Evolutionary conservation across 257 asterid genomes (phyloP).

Genomic region (Plectranthus barbatus): DNA sequence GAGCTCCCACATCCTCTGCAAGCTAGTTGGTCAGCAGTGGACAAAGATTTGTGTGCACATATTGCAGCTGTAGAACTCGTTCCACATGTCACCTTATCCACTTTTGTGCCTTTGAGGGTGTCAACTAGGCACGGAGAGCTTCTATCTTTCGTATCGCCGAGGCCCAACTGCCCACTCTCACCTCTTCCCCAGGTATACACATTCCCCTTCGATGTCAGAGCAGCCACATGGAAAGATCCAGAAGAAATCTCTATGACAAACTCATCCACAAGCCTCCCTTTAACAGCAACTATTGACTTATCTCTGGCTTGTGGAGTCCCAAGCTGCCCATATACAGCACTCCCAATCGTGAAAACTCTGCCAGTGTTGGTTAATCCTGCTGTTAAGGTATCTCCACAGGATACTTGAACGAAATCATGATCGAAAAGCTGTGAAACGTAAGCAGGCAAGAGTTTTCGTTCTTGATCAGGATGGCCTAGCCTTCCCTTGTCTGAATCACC

Average conservation of each 20-base stretch:
- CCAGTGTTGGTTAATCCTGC: constrained; percentile 23
- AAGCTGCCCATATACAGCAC: constrained; percentile 26
- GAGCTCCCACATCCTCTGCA: constrained; percentile 21
- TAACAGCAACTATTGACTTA: constrained; percentile 8
- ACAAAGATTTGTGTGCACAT: constrained; percentile 24
- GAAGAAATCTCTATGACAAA: constrained; percentile 26
- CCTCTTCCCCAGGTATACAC: constrained; percentile 36
- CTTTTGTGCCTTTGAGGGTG: constrained; percentile 18
- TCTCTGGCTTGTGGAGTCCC: constrained; percentile 22
- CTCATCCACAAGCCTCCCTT: constrained; percentile 14
- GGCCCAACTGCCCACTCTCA: constrained; percentile 28
- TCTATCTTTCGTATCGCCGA: constrained; percentile 26
- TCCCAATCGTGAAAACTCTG: constrained; percentile 24
- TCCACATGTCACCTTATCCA: constrained; percentile 23
- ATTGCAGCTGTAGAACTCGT: constrained; percentile 21
- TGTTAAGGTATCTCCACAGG: constrained; percentile 26
- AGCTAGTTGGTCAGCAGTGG: constrained; percentile 21
- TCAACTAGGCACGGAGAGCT: constrained; percentile 22
- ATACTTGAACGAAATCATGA: constrained; percentile 18
- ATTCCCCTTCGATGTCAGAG: constrained; percentile 21
- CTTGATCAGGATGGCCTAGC: constrained; percentile 29
- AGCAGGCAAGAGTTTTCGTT: constrained; percentile 23
- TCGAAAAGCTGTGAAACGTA: constrained; percentile 15
- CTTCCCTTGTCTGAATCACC: constrained; percentile 35
- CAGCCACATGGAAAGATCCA: constrained; percentile 29